Base-by-base conservation (phyloP, 179 eudicot genomes). In the Actinidia chinensis region DNA sequence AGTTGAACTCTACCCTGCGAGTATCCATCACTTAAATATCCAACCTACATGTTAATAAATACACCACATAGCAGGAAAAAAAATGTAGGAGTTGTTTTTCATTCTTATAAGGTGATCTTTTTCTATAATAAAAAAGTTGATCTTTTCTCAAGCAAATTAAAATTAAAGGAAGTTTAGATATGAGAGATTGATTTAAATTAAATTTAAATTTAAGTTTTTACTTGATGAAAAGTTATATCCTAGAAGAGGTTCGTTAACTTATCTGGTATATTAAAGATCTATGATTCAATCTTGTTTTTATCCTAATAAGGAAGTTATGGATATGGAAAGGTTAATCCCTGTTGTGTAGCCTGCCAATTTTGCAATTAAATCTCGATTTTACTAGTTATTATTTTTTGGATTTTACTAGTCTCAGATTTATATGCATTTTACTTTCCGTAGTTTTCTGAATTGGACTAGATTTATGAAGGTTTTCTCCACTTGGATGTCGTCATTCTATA, bases 211-310 rank as follows among this genome's bases (percentile, higher is more conserved):
- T n/a, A n/a, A n/a, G n/a, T n/a, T n/a, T n/a, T n/a, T n/a, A 2
- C 42, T 11, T 18, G 15, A n/a, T 54, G 5, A 54, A 54, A 54
- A 1, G 14, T 13, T 11, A 54, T n/a, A 54, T 54, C 5, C 25
- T 61, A 2, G 67, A 11, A 25, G 14, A 5, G 23, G 67, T 61
- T 61, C 0, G 9, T 22, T 61, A 61, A 25, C 15, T 61, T 65
- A 65, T 65, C 69, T 65, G 47, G 46, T 65, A 23, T 40, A 65
- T 40, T 33, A 36, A 65, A 65, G 69, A 33, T 40, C 12, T 58
- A 20, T 4, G 23, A 18, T 58, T 58, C 63, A 58, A n/a, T 58
- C 63, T 12, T 5, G n/a, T 20, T 58, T 18, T 4, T 3, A 20
- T 58, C 12, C 46, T 20, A 14, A 65, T 65, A 33, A 1, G 10